Evolutionary conservation across 768 basidiomycete species (phyloP).

Genomic region (Lactifluus hygrophoroides): DNA sequence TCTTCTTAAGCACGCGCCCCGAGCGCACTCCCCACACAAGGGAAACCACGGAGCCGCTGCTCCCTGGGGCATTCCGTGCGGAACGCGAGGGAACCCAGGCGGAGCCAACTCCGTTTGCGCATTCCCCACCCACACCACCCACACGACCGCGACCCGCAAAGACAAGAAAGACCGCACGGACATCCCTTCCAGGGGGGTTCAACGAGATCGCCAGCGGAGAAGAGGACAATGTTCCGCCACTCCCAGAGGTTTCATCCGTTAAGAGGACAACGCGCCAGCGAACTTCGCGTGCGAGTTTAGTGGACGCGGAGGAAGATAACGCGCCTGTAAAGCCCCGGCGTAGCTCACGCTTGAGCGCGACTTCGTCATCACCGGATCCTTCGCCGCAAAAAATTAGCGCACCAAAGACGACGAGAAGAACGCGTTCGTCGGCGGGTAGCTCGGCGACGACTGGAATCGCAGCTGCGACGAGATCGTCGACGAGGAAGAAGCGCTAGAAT

Average conservation of each 20-base stretch:
- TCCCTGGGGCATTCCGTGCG: conserved; percentile 11
- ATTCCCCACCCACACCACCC: conserved; percentile 16
- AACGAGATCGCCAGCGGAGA: conserved; percentile 15
- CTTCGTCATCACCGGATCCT: conserved; percentile 18
- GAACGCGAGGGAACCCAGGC: neutral
- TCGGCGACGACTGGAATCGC: conserved; percentile 21
- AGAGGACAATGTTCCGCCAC: conserved; percentile 19
- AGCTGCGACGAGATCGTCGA: conserved; percentile 9
- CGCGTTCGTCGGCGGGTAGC: neutral
- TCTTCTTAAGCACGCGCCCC: neutral
- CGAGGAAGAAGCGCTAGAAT: conserved; percentile 13
- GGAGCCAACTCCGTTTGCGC: neutral
- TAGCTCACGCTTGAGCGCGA: conserved; percentile 18
- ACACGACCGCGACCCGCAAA: conserved; percentile 11
- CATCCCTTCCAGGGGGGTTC: conserved; percentile 10
- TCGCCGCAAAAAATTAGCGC: conserved; percentile 17
- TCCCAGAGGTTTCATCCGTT: conserved; percentile 9
- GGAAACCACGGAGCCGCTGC: conserved; percentile 8
- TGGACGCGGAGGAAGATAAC: conserved; percentile 12
- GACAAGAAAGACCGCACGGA: conserved; percentile 9
- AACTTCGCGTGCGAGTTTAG: conserved; percentile 1
- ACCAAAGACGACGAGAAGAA: conserved; percentile 7
- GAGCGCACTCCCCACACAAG: neutral
- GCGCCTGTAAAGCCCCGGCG: conserved; percentile 4
- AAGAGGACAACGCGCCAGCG: conserved; percentile 15